A percentile compares a stretch with the other conserved stretches of the same genome.
Evolutionary conservation across 805 yeast species (phyloP).

Genomic region (Starmerella vaccinii): DNA sequence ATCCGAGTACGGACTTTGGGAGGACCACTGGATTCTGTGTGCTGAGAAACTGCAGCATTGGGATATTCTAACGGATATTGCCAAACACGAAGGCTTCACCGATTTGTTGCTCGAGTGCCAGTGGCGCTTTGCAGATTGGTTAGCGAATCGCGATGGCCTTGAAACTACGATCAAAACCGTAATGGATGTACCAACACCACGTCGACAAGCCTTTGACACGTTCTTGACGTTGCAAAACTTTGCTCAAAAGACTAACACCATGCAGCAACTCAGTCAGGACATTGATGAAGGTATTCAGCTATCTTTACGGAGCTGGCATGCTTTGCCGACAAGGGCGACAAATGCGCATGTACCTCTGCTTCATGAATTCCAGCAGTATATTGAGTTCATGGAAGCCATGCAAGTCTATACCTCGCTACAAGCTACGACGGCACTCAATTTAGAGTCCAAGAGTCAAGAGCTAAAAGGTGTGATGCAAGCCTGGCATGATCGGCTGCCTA

Average conservation of each 20-base stretch:
- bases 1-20: slow-evolving; percentile 93
- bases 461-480: slow-evolving; percentile 89
- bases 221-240: slow-evolving; percentile 86
- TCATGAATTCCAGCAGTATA: slow-evolving; percentile 94
- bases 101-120: slow-evolving; percentile 95
- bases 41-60: slow-evolving; percentile 96
- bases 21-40: slow-evolving; percentile 95
- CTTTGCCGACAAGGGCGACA: slow-evolving; percentile 56
- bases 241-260: slow-evolving; percentile 78
- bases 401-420: slow-evolving; percentile 82
- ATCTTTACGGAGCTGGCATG: slow-evolving; percentile 85
- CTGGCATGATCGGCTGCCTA: slow-evolving; percentile 96
- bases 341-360: slow-evolving; percentile 79
- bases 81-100: slow-evolving; percentile 95
- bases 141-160: slow-evolving; percentile 82
- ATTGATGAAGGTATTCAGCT: slow-evolving; percentile 96
- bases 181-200: slow-evolving; percentile 97
- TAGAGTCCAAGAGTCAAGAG: slow-evolving; percentile 89
- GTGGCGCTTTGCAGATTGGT: slow-evolving; percentile 99
- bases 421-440: slow-evolving; percentile 81
- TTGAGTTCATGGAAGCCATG: slow-evolving; percentile 94
- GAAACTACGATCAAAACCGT: slow-evolving; percentile 91
- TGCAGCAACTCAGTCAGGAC: slow-evolving; percentile 70
- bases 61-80: slow-evolving; percentile 93
- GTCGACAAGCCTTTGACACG: slow-evolving; percentile 91